These are phyloP conservation scores for Candida succiphila DNA, from an alignment of 805 yeast species.

Conservation along the genomic window DNA sequence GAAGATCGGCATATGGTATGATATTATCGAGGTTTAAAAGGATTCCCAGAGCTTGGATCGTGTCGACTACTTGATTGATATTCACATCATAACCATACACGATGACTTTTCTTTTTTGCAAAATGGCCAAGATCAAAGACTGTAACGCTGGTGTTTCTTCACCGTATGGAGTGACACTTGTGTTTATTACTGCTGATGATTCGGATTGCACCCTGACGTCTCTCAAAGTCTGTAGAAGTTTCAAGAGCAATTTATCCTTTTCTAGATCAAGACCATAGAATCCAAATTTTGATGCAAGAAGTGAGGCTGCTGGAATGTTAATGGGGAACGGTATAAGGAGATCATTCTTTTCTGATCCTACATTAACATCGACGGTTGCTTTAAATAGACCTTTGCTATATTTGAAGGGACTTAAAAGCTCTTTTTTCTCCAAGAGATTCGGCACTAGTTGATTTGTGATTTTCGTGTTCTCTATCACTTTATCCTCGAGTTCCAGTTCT, in stretches of 20 bases:
- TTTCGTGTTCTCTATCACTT: background rate
- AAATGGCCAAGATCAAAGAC: slow-evolving; percentile 34
- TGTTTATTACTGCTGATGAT: background rate
- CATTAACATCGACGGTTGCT: slow-evolving; percentile 9
- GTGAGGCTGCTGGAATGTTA: slow-evolving; percentile 15
- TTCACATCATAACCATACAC: slow-evolving; percentile 30
- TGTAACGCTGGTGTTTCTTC: slow-evolving; percentile 31
- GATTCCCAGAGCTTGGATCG: slow-evolving; percentile 29
- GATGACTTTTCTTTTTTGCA: slow-evolving; percentile 35
- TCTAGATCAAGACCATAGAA: slow-evolving; percentile 22
- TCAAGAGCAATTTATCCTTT: slow-evolving; percentile 15
- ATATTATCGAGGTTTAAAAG: slow-evolving; percentile 29
- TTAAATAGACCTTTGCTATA: slow-evolving; percentile 6
- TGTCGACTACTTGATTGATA: slow-evolving; percentile 37
- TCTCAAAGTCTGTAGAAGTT: slow-evolving; percentile 7
- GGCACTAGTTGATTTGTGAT: background rate
- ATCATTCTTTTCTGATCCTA: slow-evolving; percentile 7
- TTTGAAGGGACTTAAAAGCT: background rate
- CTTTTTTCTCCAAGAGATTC: background rate
- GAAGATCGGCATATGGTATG: slow-evolving; percentile 55
- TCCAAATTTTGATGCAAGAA: slow-evolving; percentile 14
- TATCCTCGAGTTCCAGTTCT: slow-evolving; percentile 5
- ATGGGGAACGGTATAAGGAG: slow-evolving; percentile 23
- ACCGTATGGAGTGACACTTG: slow-evolving; percentile 5
- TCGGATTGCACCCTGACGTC: background rate